These are phyloP conservation scores for Spergularia bocconei DNA, from an alignment of 148 eudicot species.

Conservation along the genomic window DNA sequence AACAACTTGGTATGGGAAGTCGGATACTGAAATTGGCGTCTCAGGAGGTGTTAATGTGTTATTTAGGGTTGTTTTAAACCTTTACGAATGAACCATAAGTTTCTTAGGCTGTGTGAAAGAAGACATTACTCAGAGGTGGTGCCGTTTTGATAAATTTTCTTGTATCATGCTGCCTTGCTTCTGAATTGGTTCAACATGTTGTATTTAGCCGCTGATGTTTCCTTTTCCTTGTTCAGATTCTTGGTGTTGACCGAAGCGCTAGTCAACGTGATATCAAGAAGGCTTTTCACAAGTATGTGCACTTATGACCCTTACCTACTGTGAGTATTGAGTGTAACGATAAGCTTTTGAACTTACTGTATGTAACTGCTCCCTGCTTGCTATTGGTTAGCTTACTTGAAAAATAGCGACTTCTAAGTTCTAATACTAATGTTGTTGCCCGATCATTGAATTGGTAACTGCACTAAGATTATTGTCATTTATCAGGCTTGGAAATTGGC, in stretches of 20 bases:
- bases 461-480: neutral
- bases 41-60: too few relatives aligned
- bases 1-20: neutral
- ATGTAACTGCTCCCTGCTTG: neutral
- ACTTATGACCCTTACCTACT: neutral
- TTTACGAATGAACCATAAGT: neutral
- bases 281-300: conserved; percentile 91
- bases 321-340: neutral
- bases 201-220: conserved; percentile 6
- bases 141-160: neutral
- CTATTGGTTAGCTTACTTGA: neutral
- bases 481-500: neutral
- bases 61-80: neutral
- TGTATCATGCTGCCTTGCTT: neutral
- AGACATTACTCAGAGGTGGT: neutral
- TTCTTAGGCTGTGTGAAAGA: neutral
- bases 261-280: conserved; percentile 88
- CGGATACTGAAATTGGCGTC: neutral
- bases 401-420: neutral
- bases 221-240: conserved; percentile 46
- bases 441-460: neutral
- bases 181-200: neutral
- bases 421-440: neutral
- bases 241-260: conserved; percentile 81
- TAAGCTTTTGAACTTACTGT: neutral